A percentile compares a stretch with the other conserved stretches of the same genome.
Conservation (phyloP, 257 asterid species). For the Solanum clarkiae region DNA sequence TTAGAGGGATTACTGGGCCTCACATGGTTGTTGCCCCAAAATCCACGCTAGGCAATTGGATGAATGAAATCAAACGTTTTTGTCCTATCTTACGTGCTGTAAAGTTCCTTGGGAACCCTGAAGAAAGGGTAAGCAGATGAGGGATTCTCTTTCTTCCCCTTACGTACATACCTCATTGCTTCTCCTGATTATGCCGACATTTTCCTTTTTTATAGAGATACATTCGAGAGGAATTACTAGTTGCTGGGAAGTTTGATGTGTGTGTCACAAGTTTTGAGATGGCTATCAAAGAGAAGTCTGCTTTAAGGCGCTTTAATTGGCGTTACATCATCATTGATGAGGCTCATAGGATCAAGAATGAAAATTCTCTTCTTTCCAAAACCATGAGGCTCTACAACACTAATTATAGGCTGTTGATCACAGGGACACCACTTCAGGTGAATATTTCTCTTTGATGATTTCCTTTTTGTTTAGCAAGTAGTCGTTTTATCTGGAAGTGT, state of each 20-base stretch:
- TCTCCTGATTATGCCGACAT: background rate
- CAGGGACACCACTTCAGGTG: slow-evolving; percentile 99
- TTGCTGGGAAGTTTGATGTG: slow-evolving; percentile 95
- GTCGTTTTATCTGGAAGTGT: background rate
- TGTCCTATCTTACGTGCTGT: slow-evolving; percentile 89
- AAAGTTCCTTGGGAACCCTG: slow-evolving; percentile 96
- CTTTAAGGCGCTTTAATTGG: slow-evolving; percentile 93
- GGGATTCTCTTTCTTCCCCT: background rate
- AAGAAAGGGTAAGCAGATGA: slow-evolving; percentile 68
- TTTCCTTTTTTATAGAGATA: slow-evolving; percentile 39
- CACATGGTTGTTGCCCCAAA: slow-evolving; percentile 99
- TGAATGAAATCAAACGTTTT: slow-evolving; percentile 95
- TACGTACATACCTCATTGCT: background rate
- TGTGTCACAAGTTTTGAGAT: slow-evolving; percentile 97
- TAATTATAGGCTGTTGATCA: slow-evolving; percentile 86
- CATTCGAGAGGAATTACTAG: slow-evolving; percentile 89
- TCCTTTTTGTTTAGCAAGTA: background rate
- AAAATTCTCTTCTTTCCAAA: slow-evolving; percentile 89
- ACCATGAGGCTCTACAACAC: slow-evolving; percentile 90
- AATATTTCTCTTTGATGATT: background rate
- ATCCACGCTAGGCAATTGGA: slow-evolving; percentile 99
- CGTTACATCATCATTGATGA: slow-evolving; percentile 96
- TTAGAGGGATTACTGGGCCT: slow-evolving; percentile 96
- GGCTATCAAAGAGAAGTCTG: slow-evolving; percentile 90
- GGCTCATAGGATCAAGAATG: slow-evolving; percentile 97